phyloP scores from a whole-genome alignment of 129 eudicot genomes.

The Escallonia herrerae region DNA sequence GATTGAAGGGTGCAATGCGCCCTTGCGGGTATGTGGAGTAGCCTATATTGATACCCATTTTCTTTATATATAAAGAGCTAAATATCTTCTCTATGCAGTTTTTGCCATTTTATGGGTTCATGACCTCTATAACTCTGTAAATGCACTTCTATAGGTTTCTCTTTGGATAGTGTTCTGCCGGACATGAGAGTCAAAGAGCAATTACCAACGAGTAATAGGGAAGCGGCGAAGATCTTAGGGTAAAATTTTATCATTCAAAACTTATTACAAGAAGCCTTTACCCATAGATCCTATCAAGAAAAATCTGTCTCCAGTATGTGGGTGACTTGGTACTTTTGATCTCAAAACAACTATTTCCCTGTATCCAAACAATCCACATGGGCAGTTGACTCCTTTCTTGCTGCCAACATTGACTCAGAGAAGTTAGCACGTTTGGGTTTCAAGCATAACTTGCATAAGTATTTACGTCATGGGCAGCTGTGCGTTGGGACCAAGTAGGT shows the following conservation, averaged over 20 bases:
- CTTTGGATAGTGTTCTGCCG: too few relatives aligned
- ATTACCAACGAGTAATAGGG: constrained; percentile 26
- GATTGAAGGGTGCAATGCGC: too few relatives aligned
- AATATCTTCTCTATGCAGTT: too few relatives aligned
- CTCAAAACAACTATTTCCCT: constrained; percentile 48
- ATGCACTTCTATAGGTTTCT: too few relatives aligned
- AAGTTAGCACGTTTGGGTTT: constrained; percentile 63
- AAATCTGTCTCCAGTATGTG: constrained; percentile 51
- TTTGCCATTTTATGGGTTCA: too few relatives aligned
- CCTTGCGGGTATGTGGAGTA: too few relatives aligned
- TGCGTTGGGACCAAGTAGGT: constrained; percentile 50
- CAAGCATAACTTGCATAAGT: constrained; percentile 50
- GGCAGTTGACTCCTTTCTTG: constrained; percentile 62
- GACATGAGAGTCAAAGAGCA: too few relatives aligned
- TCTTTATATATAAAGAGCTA: too few relatives aligned
- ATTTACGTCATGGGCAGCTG: constrained; percentile 44
- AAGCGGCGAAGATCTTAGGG: constrained; percentile 59
- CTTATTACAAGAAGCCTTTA: constrained; percentile 57
- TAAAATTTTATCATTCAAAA: constrained; percentile 40
- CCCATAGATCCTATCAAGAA: constrained; percentile 49
- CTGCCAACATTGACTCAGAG: constrained; percentile 73
- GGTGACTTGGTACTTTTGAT: constrained; percentile 71
- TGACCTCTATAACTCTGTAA: too few relatives aligned
- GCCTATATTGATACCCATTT: too few relatives aligned
- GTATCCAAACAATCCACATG: constrained; percentile 69